Evolutionary conservation across 163 green algal genomes (phyloP), one percentile per base, ranked within the genome.

Genomic region (Scenedesmus sp.): DNA sequence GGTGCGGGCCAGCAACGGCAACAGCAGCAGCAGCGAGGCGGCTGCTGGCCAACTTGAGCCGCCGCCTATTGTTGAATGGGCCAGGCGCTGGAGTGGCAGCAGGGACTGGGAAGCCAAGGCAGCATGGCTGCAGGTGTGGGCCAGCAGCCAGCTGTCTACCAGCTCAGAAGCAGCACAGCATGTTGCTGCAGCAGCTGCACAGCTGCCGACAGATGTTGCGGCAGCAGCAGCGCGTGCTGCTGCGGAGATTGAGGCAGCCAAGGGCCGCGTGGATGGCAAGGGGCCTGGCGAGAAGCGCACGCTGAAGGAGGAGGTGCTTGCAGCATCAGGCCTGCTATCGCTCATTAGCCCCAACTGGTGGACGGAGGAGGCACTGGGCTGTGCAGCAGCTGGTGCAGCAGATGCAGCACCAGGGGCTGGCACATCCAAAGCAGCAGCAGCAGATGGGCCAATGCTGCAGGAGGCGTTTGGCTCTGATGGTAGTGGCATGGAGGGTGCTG

Each of bases 261-360:
- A 60, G 52, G 9, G 54, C 2, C 59, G 15, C 16, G 73, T 91
- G 54, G 87, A 86, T 26, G 87, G 87, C 73, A 91, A 86, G 23
- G 73, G 26, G 2, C 55, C 55, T 8, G 70, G 55, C 12, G 55
- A 86, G 56, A 34, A 74, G 73, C n/a, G 87, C 55, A 86, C 87
- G 23, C 54, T 86, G 73, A 74, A 60, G 56, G 87, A 91, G 23
- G 87, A 86, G 46, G 73, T 91, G 87, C 66, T 86, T 26, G 87
- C 87, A 10, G 73, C 73, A 12, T 91, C 87, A 54, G 73, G 73
- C 56, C 2, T 91, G 23, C 87, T 91, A 4, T 62, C 87, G 46
- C 66, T 91, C 0, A 85, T 91, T 4, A 85, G 73, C 55, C 87
- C 73, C 70, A 60, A 91, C n/a, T 91, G 87, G 87, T 86, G 87